These are phyloP conservation scores for Cercophora scortea DNA, from an alignment of 495 filamentous ascomycete species.

Conservation along the genomic window DNA sequence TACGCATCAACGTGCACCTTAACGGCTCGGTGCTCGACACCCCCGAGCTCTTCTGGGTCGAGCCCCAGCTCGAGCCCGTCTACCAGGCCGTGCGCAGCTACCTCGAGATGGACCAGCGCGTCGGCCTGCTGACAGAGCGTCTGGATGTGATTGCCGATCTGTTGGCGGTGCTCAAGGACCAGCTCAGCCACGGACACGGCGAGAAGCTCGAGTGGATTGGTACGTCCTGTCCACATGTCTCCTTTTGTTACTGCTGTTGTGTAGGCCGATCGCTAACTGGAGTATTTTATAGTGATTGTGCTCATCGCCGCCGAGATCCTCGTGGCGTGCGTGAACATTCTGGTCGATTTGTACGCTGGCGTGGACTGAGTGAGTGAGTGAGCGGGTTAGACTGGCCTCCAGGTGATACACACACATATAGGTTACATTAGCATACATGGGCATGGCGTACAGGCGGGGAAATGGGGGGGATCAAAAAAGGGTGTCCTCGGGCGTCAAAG, in stretches of 20 bases:
- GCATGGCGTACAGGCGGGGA: no score
- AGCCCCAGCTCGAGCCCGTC: constrained; percentile 90
- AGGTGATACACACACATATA: no score
- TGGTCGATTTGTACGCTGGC: constrained; percentile 88
- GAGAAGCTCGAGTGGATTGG: constrained; percentile 95
- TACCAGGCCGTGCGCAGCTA: constrained; percentile 93
- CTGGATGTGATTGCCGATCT: constrained; percentile 92
- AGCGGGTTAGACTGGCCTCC: no score
- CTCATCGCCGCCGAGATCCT: constrained; percentile 95
- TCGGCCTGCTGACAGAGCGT: constrained; percentile 81
- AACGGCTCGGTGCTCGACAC: constrained; percentile 97
- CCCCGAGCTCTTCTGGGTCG: constrained; percentile 96
- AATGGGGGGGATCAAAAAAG: no score
- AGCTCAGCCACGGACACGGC: constrained; percentile 91
- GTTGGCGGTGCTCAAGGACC: constrained; percentile 89
- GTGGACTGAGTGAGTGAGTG: constrained; percentile 44
- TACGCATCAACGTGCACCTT: constrained; percentile 94
- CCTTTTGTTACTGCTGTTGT: constrained; percentile 4
- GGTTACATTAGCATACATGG: no score
- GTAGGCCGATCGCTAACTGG: not conserved
- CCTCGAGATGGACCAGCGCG: constrained; percentile 94
- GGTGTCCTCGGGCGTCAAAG: no score
- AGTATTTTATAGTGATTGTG: constrained; percentile 60
- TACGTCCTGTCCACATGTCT: constrained; percentile 31
- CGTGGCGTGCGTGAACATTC: constrained; percentile 89